Percentiles rank a stretch among this genome's conserved stretches.
phyloP scores from a whole-genome alignment of 2,329 filamentous ascomycete genomes.

The Trichoderma atroviride region DNA sequence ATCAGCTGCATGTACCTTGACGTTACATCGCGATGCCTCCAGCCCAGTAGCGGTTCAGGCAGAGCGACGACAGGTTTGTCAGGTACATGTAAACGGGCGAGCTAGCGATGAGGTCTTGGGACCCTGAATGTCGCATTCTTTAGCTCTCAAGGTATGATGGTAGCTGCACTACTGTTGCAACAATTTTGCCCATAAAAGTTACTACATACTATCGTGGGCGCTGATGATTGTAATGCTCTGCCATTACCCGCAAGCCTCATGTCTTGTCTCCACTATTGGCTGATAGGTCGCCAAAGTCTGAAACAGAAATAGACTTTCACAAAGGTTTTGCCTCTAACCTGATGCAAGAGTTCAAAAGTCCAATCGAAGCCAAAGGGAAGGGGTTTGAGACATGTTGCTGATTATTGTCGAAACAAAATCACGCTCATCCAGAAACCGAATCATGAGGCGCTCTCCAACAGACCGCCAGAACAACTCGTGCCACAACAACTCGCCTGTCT shows the following conservation, averaged over 20 bases:
- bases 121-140: not conserved
- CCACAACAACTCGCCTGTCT: conserved; percentile 7
- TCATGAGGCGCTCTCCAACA: conserved; percentile 2
- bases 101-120: not conserved
- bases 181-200: not conserved
- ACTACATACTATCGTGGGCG: too few relatives aligned
- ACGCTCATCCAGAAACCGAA: conserved; percentile 15
- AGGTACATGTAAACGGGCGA: not conserved
- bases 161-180: not conserved
- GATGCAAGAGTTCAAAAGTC: not conserved
- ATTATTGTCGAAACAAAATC: not conserved
- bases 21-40: conserved; percentile 11
- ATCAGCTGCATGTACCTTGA: conserved; percentile 4
- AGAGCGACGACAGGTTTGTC: too few relatives aligned
- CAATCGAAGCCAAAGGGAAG: not conserved
- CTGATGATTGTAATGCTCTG: too few relatives aligned
- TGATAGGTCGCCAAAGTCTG: not conserved
- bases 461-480: conserved; percentile 6
- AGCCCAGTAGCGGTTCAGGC: not conserved
- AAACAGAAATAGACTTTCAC: not conserved
- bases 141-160: not conserved
- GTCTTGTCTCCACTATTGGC: not conserved
- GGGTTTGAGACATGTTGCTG: not conserved
- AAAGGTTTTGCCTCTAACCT: not conserved
- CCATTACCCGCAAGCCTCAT: too few relatives aligned